These are phyloP conservation scores for Amyloporia xantha DNA, from an alignment of 768 basidiomycete species.

Conservation along the genomic window DNA sequence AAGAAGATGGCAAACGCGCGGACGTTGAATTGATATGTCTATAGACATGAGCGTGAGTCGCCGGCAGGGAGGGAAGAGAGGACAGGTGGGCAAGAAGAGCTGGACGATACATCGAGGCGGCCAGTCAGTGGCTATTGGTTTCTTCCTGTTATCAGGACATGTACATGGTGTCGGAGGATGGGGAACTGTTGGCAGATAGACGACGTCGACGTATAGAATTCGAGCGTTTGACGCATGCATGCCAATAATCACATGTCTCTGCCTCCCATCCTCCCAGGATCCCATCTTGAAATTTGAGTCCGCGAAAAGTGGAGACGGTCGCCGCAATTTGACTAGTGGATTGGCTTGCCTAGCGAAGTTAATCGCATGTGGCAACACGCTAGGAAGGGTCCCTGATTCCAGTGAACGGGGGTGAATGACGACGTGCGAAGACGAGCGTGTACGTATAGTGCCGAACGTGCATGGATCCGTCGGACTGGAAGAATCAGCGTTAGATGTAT, in stretches of 20 bases:
- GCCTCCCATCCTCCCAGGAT: not conserved
- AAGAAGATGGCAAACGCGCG: not conserved
- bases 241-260: not conserved
- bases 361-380: not conserved
- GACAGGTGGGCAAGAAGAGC: not conserved
- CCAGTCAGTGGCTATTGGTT: not conserved
- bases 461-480: not conserved
- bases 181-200: not conserved
- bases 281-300: not conserved
- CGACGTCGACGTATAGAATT: not conserved
- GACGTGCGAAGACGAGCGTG: not conserved
- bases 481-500: not conserved
- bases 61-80: not conserved
- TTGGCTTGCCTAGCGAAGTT: not conserved
- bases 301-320: not conserved
- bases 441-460: not conserved
- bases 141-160: not conserved
- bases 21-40: too few relatives aligned
- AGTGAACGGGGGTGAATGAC: not conserved
- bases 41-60: too few relatives aligned
- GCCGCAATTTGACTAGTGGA: not conserved
- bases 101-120: not conserved
- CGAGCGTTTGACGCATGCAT: not conserved
- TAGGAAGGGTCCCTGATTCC: not conserved
- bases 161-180: not conserved